Evolutionary conservation across 2,329 filamentous ascomycete genomes (phyloP).

Genomic region (Xylariaceae sp.): DNA sequence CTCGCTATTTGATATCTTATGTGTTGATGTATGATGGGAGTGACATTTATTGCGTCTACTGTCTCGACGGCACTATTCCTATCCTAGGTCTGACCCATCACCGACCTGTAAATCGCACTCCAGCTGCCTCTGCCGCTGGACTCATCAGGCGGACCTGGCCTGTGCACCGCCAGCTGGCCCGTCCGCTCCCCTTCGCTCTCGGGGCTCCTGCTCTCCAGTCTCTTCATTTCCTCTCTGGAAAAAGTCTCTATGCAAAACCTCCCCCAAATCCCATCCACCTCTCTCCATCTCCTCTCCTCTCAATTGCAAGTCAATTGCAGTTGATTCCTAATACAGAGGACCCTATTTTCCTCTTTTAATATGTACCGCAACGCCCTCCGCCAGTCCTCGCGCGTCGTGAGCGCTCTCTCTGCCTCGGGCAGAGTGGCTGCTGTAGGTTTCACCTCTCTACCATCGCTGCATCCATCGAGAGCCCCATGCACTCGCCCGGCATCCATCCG

Average conservation of each 20-base stretch:
- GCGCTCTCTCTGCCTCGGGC: constrained; percentile 86
- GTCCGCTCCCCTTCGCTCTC: constrained; percentile 19
- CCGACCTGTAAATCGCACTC: too few relatives aligned
- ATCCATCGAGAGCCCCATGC: constrained; percentile 43
- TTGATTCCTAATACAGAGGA: constrained; percentile 53
- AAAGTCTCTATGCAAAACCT: constrained; percentile 29
- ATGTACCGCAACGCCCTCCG: constrained; percentile 99
- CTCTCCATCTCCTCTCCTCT: constrained; percentile 53
- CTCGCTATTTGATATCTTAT: too few relatives aligned
- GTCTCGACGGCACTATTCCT: too few relatives aligned
- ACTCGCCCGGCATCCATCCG: constrained; percentile 34
- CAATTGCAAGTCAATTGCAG: constrained; percentile 66
- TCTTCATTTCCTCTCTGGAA: constrained; percentile 24
- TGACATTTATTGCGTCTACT: too few relatives aligned
- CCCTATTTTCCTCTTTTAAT: constrained; percentile 50
- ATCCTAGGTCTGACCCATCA: too few relatives aligned
- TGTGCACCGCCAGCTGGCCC: constrained; percentile 12
- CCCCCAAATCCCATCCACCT: constrained; percentile 29
- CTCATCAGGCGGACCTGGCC: constrained; percentile 3
- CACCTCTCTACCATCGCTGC: constrained; percentile 35
- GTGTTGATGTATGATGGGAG: too few relatives aligned
- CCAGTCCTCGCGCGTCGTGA: constrained; percentile 92
- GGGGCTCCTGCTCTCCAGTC: constrained; percentile 12
- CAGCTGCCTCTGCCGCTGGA: too few relatives aligned
- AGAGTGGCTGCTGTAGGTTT: constrained; percentile 91